phyloP scores from a whole-genome alignment of 2,329 filamentous ascomycete species.

The Ascochyta clinopodiicola region DNA sequence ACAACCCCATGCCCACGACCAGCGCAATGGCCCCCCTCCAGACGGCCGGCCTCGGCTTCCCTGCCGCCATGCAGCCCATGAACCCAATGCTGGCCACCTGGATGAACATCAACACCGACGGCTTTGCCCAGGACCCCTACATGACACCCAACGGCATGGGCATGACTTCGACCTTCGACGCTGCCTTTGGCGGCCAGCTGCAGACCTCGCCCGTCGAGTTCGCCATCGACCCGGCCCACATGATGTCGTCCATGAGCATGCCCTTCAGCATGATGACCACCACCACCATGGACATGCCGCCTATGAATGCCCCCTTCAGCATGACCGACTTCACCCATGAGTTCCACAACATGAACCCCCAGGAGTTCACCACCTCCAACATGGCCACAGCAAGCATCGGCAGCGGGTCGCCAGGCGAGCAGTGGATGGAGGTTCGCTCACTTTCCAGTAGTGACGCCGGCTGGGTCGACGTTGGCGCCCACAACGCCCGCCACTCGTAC shows the following conservation, averaged over 20 bases:
- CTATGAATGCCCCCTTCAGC: constrained; percentile 41
- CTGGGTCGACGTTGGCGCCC: constrained; percentile 77
- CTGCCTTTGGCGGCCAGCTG: constrained; percentile 50
- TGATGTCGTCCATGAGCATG: constrained; percentile 52
- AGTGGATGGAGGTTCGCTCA: constrained; percentile 85
- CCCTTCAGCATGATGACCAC: constrained; percentile 52
- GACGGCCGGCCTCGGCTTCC: constrained; percentile 41
- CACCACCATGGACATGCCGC: constrained; percentile 52
- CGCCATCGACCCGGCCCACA: constrained; percentile 50
- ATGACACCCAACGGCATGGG: constrained; percentile 31
- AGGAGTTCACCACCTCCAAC: constrained; percentile 48
- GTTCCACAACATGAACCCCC: constrained; percentile 60
- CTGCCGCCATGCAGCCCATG: constrained; percentile 42
- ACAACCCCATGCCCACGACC: constrained; percentile 32
- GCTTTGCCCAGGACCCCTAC: constrained; percentile 39
- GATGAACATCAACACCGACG: constrained; percentile 51
- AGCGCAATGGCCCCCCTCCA: constrained; percentile 44
- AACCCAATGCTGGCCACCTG: constrained; percentile 50
- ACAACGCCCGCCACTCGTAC: constrained; percentile 66
- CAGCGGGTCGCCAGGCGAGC: constrained; percentile 75
- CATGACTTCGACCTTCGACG: constrained; percentile 48
- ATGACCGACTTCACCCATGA: constrained; percentile 76
- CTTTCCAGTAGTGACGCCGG: constrained; percentile 85
- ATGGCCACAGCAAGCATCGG: constrained; percentile 47
- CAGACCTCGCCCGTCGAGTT: constrained; percentile 57